A percentile compares a stretch with the other conserved stretches of the same genome.
Conservation (phyloP, 306 rosid genomes). For the Cicer arietinum region DNA sequence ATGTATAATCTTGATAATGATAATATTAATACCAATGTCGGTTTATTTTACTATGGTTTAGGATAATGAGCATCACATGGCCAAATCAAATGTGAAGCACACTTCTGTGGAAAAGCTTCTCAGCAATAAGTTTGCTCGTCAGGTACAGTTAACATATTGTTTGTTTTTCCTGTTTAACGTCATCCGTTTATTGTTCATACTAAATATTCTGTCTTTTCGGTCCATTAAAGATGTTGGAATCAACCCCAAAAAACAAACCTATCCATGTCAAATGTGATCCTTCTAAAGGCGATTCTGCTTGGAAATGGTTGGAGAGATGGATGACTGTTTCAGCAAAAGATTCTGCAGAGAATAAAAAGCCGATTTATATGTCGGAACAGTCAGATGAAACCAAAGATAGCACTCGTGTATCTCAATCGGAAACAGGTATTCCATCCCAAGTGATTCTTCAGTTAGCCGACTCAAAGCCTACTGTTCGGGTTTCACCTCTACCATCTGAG, state of each 20-base stretch:
- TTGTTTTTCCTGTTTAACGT: neutral
- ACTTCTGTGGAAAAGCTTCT: constrained; percentile 76
- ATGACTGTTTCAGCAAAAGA: constrained; percentile 64
- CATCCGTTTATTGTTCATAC: constrained; percentile 1
- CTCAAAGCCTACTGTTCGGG: constrained; percentile 48
- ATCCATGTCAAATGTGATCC: constrained; percentile 82
- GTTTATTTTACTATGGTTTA: constrained; percentile 48
- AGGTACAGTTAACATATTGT: constrained; percentile 57
- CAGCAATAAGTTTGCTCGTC: constrained; percentile 77
- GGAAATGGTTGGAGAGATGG: constrained; percentile 99
- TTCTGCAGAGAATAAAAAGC: constrained; percentile 47
- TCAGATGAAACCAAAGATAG: constrained; percentile 48
- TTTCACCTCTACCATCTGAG: constrained; percentile 57
- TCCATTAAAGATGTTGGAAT: constrained; percentile 68
- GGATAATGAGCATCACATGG: constrained; percentile 51
- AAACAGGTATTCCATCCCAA: constrained; percentile 52
- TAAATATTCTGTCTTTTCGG: constrained; percentile 30
- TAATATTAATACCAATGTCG: neutral
- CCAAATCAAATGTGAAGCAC: constrained; percentile 49
- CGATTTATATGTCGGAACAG: constrained; percentile 48
- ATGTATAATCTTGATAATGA: neutral
- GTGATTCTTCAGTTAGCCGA: constrained; percentile 49
- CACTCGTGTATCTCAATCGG: constrained; percentile 44
- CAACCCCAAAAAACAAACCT: constrained; percentile 71
- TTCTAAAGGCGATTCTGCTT: constrained; percentile 82